Evolutionary conservation across 805 yeast genomes (phyloP).

Genomic region (Pichia californica): DNA sequence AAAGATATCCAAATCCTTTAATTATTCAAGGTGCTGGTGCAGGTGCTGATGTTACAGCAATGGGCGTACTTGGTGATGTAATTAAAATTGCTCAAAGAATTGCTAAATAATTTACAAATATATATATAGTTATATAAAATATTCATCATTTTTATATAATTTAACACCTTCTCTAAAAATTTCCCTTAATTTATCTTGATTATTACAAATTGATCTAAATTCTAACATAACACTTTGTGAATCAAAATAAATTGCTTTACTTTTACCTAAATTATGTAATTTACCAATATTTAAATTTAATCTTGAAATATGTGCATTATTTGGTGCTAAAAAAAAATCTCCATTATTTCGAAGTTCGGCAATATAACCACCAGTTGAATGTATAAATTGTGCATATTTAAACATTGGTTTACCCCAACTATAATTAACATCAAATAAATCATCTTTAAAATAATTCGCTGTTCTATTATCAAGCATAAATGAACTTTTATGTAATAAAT

Average conservation of each 20-base stretch:
- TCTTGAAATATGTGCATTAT: conserved; percentile 74
- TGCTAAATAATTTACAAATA: conserved; percentile 30
- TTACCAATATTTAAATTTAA: conserved; percentile 42
- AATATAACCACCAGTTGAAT: conserved; percentile 80
- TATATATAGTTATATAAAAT: background rate
- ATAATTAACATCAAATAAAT: conserved; percentile 59
- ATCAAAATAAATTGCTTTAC: conserved; percentile 39
- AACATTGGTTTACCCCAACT: conserved; percentile 90
- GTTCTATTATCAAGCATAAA: conserved; percentile 80
- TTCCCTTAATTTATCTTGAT: conserved; percentile 39
- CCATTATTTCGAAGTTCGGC: conserved; percentile 82
- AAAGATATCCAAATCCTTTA: conserved; percentile 89
- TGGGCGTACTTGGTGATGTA: conserved; percentile 90
- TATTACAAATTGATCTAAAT: conserved; percentile 57
- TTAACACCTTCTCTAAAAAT: conserved; percentile 56
- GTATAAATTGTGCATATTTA: conserved; percentile 83
- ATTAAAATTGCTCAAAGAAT: conserved; percentile 88
- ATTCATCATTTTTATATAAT: conserved; percentile 34
- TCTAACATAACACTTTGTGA: conserved; percentile 69
- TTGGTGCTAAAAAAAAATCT: conserved; percentile 76
- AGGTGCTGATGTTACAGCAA: conserved; percentile 63
- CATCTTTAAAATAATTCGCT: conserved; percentile 48
- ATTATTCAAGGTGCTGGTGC: conserved; percentile 97
- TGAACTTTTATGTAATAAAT: conserved; percentile 59
- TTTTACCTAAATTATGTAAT: conserved; percentile 18